Base-by-base conservation (phyloP, 345 rosid genomes). In the Psidium friedrichsthalianum region DNA sequence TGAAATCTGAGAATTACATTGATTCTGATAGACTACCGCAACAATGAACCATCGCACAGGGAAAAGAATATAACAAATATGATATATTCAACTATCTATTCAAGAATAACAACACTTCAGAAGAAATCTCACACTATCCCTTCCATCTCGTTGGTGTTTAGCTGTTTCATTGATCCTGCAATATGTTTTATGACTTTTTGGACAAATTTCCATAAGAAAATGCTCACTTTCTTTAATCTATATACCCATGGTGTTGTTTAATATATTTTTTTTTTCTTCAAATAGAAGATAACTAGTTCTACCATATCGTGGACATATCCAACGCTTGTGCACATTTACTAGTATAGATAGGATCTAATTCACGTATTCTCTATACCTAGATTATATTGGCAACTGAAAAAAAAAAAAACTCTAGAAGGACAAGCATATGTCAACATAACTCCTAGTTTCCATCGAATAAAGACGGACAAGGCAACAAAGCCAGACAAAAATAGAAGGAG, bases 91-190 rank as follows among this genome's bases (percentile, higher is more conserved):
- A 51, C 53, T 51, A 51, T 56, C 49, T 32, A 58, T 14, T 29
- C 15, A 69, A 57, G 27, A 24, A 57, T 27, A 12, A 12, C 24
- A 44, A 40, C 36, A 51, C 57, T 83, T 18, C 36, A 58, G 44
- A 52, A n/a, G 25, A 56, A 74, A 82, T 88, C 92, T 82, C 93
- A 97, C 98, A 52, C 55, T 84, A 97, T 93, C 56, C 86, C 94
- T 64, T 91, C 97, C 82, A 90, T 88, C 92, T 97, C 98, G 85
- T 91, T 96, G 29, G 94, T 89, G 86, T 95, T 98, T 80, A 92
- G 80, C 81, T 90, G 90, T 86, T n/a, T 93, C 98, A 55, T 94
- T 96, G 83, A 95, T 91, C 98, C 99, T 96, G 85, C 85, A 89
- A 29, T n/a, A n/a, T n/a, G n/a, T n/a, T n/a, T n/a, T n/a, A n/a